Evolutionary conservation across 2,329 filamentous ascomycete species (phyloP).

Genomic region (Phialophora verrucosa): DNA sequence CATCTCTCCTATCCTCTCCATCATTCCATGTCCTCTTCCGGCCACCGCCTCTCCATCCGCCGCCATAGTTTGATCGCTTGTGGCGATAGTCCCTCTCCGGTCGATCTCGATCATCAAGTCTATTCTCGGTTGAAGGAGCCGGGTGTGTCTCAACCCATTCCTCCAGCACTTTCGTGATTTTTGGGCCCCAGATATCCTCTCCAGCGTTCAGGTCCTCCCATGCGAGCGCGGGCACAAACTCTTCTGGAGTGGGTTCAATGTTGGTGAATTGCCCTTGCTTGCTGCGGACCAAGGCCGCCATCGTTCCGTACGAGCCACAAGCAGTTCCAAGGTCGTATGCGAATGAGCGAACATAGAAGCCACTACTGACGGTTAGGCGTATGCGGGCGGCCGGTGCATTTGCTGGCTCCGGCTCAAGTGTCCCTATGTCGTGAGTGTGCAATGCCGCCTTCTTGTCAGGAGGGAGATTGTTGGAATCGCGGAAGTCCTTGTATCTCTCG

Average conservation of each 20-base stretch:
- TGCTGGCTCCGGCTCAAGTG: conserved; percentile 30
- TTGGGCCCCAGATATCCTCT: conserved; percentile 80
- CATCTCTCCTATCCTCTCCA: conserved; percentile 9
- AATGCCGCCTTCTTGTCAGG: conserved; percentile 37
- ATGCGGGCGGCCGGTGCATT: conserved; percentile 75
- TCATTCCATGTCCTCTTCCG: conserved; percentile 26
- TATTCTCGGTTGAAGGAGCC: conserved; percentile 10
- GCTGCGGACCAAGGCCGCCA: conserved; percentile 81
- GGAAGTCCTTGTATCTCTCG: conserved; percentile 29
- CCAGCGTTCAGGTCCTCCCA: conserved; percentile 77
- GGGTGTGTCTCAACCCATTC: conserved; percentile 55
- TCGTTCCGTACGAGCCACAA: conserved; percentile 79
- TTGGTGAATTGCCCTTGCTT: conserved; percentile 75
- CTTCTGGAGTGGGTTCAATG: conserved; percentile 40
- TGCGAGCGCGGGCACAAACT: conserved; percentile 69
- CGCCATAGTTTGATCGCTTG: conserved; percentile 6
- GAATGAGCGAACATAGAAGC: conserved; percentile 94
- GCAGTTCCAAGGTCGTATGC: conserved; percentile 89
- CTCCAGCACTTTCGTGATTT: conserved; percentile 66
- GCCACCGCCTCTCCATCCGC: conserved; percentile 14
- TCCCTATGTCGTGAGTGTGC: conserved; percentile 37
- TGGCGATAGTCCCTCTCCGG: conserved; percentile 10
- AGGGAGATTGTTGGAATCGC: conserved; percentile 31
- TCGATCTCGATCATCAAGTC: conserved; percentile 26
- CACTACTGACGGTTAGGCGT: conserved; percentile 89